Evolutionary conservation across 1,139 yeast genomes (phyloP), one percentile per base, ranked within the genome.

Genomic region (Yamadazyma kanchanaburiensis): DNA sequence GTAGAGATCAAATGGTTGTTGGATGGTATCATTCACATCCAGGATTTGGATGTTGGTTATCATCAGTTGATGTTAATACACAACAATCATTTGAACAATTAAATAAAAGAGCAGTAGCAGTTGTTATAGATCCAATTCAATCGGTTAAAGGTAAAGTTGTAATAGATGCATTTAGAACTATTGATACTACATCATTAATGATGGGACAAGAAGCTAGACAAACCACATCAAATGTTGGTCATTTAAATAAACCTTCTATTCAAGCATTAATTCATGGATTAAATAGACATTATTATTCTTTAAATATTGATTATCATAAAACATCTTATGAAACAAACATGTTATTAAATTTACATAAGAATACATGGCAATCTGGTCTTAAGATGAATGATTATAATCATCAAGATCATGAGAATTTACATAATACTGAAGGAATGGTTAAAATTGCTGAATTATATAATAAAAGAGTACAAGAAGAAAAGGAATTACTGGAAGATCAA

Each of bases 11-110:
- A 58, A 88, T 87, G 87, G 98, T 94, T 43, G 97, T 89, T 28
- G 97, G 97, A 24, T 89, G 97, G 99, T 94, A 94, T 66, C 99
- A 91, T 55, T 89, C 97, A 16, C 98, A 91, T 62, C 98, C 98
- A 2, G 98, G 98, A 13, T 91, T 89, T 56, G 98, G 98, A n/a
- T 91, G 98, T 66, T 91, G 98, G 97, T 73, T 91, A 48, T 88
- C 96, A 6, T 80, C 94, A 15, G 97, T 91, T 24, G 99, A 91
- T 74, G 95, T 94, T 37, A 88, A 88, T 55, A 91, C 99, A 2
- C 99, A 91, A 53, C 96, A 91, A 56, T 85, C 95, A 26, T 94
- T 91, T 58, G 98, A 91, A 55, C 97, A 89, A 60, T 77, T 94
- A 56, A 89, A 89, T 55, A 84, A 80, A 45, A 72, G 97, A 48